Evolutionary conservation across 2,329 filamentous ascomycete species (phyloP).

Genomic region (Stachybotrys echinatus): DNA sequence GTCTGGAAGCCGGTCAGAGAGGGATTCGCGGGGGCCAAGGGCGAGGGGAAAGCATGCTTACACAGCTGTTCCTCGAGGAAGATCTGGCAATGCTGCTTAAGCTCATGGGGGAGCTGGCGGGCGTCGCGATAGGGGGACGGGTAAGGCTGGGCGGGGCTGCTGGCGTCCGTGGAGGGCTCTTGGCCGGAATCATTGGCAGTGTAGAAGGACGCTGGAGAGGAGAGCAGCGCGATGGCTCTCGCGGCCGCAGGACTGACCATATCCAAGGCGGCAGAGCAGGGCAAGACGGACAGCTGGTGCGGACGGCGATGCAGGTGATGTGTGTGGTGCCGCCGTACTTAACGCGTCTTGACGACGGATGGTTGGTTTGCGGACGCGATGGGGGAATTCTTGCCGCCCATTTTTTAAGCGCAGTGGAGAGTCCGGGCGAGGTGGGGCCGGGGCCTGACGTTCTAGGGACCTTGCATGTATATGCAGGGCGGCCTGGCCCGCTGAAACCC

Average conservation of each 20-base stretch:
- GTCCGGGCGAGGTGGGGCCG: too few species aligned
- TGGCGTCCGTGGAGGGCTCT: slow-evolving; percentile 27
- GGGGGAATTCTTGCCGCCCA: too few species aligned
- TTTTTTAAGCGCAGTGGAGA: too few species aligned
- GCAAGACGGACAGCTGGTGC: neutral
- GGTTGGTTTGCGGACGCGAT: too few species aligned
- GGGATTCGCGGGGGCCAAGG: neutral
- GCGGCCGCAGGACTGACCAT: slow-evolving; percentile 12
- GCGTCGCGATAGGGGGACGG: slow-evolving; percentile 45
- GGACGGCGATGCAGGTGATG: neutral
- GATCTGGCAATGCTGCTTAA: slow-evolving; percentile 62
- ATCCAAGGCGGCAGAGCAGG: too few species aligned
- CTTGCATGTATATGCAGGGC: too few species aligned
- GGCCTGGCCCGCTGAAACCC: too few species aligned
- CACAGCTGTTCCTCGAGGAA: slow-evolving; percentile 73
- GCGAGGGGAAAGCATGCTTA: slow-evolving; percentile 26
- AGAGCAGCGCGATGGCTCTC: slow-evolving; percentile 13
- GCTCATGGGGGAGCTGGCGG: slow-evolving; percentile 53
- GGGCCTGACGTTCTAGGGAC: too few species aligned
- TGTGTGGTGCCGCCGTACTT: too few species aligned
- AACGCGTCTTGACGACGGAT: too few species aligned
- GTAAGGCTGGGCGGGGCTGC: slow-evolving; percentile 23
- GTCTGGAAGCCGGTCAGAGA: slow-evolving; percentile 14
- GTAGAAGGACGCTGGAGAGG: slow-evolving; percentile 28
- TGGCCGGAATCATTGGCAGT: slow-evolving; percentile 22